Percentiles rank a stretch among this genome's conserved stretches.
Evolutionary conservation across 1,139 yeast species (phyloP).

Genomic region (Candida sp.): DNA sequence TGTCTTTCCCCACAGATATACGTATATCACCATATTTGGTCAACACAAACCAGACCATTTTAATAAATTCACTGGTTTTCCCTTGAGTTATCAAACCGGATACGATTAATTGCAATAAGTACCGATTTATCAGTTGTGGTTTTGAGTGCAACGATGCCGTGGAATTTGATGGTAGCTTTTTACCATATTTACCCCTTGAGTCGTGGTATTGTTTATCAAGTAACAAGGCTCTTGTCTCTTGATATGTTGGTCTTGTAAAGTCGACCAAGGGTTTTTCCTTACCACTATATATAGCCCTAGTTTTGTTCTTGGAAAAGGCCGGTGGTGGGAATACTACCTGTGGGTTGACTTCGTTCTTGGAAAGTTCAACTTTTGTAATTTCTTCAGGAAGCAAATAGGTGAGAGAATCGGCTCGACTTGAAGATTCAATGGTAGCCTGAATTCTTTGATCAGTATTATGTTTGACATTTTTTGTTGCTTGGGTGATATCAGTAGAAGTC

Average conservation of each 20-base stretch:
- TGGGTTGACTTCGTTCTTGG: constrained; percentile 21
- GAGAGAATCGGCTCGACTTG: background rate
- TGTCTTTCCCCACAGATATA: background rate
- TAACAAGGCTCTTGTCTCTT: constrained; percentile 15
- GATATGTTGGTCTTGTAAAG: constrained; percentile 20
- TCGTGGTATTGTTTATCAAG: constrained; percentile 13
- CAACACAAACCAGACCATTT: constrained; percentile 27
- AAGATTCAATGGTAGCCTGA: constrained; percentile 4
- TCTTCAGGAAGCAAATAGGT: constrained; percentile 11
- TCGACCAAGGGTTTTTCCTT: constrained; percentile 28
- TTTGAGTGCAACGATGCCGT: constrained; percentile 2
- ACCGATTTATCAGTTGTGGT: constrained; percentile 20
- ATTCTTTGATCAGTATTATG: constrained; percentile 15
- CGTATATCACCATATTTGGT: constrained; percentile 33
- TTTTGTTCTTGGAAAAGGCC: constrained; percentile 19
- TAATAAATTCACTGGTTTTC: constrained; percentile 24
- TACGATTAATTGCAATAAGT: constrained; percentile 25
- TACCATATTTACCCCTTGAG: constrained; percentile 21
- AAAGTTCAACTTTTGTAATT: constrained; percentile 7
- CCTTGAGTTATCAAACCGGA: constrained; percentile 34
- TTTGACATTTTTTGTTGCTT: constrained; percentile 5
- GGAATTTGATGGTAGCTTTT: constrained; percentile 11
- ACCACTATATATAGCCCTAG: constrained; percentile 19
- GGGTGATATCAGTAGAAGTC: constrained; percentile 4
- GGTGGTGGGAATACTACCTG: constrained; percentile 30